A percentile compares a stretch with the other conserved stretches of the same genome.
These are phyloP conservation scores for Apiotrichum siamense DNA, from an alignment of 1,284 basidiomycete genomes.

Conservation along the genomic window DNA sequence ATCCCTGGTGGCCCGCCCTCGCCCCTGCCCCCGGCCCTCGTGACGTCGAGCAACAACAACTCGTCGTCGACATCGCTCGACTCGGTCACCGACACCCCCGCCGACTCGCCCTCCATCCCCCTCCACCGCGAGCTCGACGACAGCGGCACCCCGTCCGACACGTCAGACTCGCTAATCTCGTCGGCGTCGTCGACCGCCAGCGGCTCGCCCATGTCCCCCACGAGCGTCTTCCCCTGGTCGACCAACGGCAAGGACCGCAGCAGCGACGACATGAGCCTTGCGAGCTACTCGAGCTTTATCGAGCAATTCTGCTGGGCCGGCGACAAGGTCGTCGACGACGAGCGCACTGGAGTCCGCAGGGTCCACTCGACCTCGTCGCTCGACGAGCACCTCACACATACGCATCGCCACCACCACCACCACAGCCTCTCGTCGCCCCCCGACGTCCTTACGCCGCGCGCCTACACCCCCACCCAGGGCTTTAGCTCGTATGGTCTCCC, in stretches of 20 bases:
- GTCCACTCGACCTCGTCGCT: constrained; percentile 32
- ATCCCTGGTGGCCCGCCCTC: constrained; percentile 3
- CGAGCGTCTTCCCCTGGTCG: constrained; percentile 31
- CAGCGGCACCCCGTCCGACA: constrained; percentile 3
- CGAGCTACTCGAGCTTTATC: constrained; percentile 42
- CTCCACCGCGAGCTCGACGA: background rate
- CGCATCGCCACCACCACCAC: no score
- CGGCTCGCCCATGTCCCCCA: constrained; percentile 26
- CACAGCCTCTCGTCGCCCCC: constrained; percentile 32
- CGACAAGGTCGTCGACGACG: background rate
- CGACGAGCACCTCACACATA: no score
- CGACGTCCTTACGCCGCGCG: constrained; percentile 11
- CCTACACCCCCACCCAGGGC: constrained; percentile 10
- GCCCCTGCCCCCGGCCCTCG: constrained; percentile 3
- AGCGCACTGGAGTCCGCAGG: background rate
- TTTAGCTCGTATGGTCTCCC: constrained; percentile 3
- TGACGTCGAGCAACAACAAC: constrained; percentile 7
- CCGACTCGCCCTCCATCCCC: constrained; percentile 12
- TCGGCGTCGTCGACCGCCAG: constrained; percentile 24
- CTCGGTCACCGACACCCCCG: constrained; percentile 6
- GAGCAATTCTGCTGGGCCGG: constrained; percentile 39
- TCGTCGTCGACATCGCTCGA: constrained; percentile 10
- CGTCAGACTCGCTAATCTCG: constrained; percentile 27
- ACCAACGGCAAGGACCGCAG: constrained; percentile 21
- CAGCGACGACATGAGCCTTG: constrained; percentile 22